Conservation (phyloP, 208 protist species). For the Leishmania braziliensis region DNA sequence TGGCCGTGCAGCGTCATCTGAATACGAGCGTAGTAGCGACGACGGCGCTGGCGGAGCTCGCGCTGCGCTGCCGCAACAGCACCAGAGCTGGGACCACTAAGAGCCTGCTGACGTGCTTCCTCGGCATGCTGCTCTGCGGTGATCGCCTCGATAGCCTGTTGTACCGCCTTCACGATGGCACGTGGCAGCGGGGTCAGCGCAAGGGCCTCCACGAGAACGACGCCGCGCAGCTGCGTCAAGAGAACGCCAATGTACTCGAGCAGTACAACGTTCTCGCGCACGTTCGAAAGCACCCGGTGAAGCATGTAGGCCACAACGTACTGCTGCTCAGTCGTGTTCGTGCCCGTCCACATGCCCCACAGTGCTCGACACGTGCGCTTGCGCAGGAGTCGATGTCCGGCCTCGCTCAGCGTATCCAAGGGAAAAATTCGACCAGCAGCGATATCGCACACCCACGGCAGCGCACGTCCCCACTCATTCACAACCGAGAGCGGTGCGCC, state of each 20-base stretch:
- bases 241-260: slow-evolving; percentile 73
- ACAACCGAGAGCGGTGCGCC: neutral
- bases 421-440: slow-evolving; percentile 37
- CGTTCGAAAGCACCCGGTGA: slow-evolving; percentile 45
- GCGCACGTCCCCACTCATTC: slow-evolving; percentile 26
- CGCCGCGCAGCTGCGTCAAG: slow-evolving; percentile 49
- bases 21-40: slow-evolving; percentile 16
- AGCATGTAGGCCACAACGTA: slow-evolving; percentile 51
- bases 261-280: slow-evolving; percentile 45
- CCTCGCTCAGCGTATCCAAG: slow-evolving; percentile 26
- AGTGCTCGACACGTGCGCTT: slow-evolving; percentile 41
- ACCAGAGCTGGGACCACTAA: neutral
- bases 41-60: slow-evolving; percentile 16
- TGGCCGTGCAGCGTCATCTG: slow-evolving; percentile 32
- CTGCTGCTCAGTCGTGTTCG: slow-evolving; percentile 3
- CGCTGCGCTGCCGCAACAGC: slow-evolving; percentile 5
- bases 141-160: slow-evolving; percentile 23
- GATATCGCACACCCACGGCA: slow-evolving; percentile 49
- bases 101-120: slow-evolving; percentile 6
- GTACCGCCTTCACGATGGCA: slow-evolving; percentile 31
- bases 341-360: slow-evolving; percentile 50
- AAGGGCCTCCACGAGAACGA: slow-evolving; percentile 39
- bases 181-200: slow-evolving; percentile 34
- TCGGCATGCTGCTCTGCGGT: slow-evolving; percentile 14
- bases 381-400: slow-evolving; percentile 39